Conservation (phyloP, 495 filamentous ascomycete genomes). For the Tuber aestivum region DNA sequence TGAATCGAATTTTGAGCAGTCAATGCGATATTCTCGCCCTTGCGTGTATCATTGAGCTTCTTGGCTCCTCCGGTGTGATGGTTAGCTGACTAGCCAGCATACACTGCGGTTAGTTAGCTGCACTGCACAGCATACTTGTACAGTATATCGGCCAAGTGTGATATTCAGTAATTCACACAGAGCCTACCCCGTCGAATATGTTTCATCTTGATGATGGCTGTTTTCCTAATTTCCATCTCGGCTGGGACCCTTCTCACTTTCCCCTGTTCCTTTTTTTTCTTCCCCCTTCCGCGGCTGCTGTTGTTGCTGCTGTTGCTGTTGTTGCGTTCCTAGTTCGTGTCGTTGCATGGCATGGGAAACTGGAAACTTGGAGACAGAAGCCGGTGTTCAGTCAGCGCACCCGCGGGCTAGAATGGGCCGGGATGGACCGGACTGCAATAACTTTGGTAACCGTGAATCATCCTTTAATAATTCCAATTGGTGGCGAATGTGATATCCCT, state of each 20-base stretch:
- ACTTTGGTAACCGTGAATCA: neutral
- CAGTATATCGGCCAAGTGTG: neutral
- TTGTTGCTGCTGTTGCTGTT: neutral
- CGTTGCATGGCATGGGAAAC: neutral
- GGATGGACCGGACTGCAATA: neutral
- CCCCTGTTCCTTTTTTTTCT: neutral
- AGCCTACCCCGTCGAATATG: neutral
- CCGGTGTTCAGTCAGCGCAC: too few relatives aligned
- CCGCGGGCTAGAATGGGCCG: too few relatives aligned
- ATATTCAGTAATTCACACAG: neutral
- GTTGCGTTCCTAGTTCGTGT: neutral
- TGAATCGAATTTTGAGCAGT: too few relatives aligned
- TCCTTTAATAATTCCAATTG: neutral
- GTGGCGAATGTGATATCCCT: neutral
- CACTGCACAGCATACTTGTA: too few relatives aligned
- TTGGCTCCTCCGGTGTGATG: neutral
- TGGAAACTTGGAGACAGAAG: neutral
- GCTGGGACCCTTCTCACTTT: neutral
- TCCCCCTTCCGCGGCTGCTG: too few relatives aligned
- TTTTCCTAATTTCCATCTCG: neutral
- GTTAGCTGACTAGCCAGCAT: too few relatives aligned
- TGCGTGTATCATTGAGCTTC: too few relatives aligned
- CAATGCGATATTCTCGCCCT: too few relatives aligned
- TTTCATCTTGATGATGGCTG: conserved; percentile 1
- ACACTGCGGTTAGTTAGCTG: too few relatives aligned